phyloP scores from a whole-genome alignment of 345 rosid species.

The Sisymbrium irio region DNA sequence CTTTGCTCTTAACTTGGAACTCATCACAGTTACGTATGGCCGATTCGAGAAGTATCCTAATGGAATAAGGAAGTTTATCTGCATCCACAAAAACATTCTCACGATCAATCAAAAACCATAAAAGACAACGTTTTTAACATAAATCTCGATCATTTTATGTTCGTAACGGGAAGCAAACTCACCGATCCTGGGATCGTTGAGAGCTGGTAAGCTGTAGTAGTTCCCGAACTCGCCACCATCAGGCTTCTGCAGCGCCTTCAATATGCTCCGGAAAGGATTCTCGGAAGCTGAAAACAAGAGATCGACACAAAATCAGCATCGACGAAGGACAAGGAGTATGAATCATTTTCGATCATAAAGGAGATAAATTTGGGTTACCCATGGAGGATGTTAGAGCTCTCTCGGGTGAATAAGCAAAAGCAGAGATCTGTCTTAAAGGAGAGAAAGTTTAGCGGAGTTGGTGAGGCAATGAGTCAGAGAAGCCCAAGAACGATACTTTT shows the following conservation, averaged over 20 bases:
- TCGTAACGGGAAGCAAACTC: conserved; percentile 13
- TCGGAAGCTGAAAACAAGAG: conserved; percentile 66
- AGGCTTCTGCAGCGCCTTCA: conserved; percentile 63
- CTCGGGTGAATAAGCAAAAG: background rate
- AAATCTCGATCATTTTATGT: background rate
- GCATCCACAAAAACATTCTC: conserved; percentile 24
- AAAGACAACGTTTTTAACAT: background rate
- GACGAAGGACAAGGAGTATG: background rate
- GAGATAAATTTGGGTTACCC: conserved; percentile 9
- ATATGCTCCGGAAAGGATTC: conserved; percentile 47
- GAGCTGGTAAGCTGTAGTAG: conserved; percentile 85
- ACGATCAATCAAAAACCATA: background rate
- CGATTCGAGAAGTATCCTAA: conserved; percentile 92
- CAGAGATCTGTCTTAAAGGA: conserved; percentile 16
- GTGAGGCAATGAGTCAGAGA: background rate
- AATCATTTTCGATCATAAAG: background rate
- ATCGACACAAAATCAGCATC: background rate
- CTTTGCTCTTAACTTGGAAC: conserved; percentile 89
- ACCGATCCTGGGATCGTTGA: conserved; percentile 98
- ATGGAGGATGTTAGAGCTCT: background rate
- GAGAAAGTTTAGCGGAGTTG: conserved; percentile 2
- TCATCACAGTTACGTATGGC: conserved; percentile 95
- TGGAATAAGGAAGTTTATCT: conserved; percentile 92
- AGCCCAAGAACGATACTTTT: background rate
- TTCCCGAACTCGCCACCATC: conserved; percentile 96